These are phyloP conservation scores for Ustilago crameri DNA, from an alignment of 1,284 basidiomycete genomes.

Conservation along the genomic window DNA sequence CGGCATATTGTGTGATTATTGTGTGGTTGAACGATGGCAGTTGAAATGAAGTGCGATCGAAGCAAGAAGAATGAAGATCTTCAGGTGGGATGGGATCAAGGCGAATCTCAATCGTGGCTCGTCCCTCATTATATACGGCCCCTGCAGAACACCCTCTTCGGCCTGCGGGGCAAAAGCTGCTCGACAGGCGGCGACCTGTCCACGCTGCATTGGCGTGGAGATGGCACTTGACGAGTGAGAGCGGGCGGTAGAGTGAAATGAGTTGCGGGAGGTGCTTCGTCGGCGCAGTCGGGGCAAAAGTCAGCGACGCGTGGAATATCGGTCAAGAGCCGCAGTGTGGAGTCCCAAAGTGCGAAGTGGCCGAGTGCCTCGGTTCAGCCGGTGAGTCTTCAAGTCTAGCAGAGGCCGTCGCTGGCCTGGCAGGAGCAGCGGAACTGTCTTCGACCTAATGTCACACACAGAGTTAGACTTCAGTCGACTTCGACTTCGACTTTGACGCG, in stretches of 20 bases:
- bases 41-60: background rate
- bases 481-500: background rate
- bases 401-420: background rate
- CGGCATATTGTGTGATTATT: conserved; percentile 31
- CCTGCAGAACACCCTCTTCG: background rate
- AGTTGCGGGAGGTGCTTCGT: conserved; percentile 17
- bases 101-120: background rate
- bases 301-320: conserved; percentile 13
- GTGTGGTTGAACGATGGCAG: background rate
- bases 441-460: too few relatives aligned
- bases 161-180: background rate
- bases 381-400: too few relatives aligned
- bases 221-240: background rate
- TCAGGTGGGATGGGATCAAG: background rate
- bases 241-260: background rate
- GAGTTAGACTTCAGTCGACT: background rate
- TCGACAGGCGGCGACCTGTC: background rate
- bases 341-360: background rate
- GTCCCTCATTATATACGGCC: background rate
- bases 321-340: conserved; percentile 33
- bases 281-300: background rate
- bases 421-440: background rate
- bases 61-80: background rate
- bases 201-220: background rate
- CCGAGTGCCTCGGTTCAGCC: background rate